Conservation (phyloP, 2,329 filamentous ascomycete genomes). For the Cytospora schulzeri region DNA sequence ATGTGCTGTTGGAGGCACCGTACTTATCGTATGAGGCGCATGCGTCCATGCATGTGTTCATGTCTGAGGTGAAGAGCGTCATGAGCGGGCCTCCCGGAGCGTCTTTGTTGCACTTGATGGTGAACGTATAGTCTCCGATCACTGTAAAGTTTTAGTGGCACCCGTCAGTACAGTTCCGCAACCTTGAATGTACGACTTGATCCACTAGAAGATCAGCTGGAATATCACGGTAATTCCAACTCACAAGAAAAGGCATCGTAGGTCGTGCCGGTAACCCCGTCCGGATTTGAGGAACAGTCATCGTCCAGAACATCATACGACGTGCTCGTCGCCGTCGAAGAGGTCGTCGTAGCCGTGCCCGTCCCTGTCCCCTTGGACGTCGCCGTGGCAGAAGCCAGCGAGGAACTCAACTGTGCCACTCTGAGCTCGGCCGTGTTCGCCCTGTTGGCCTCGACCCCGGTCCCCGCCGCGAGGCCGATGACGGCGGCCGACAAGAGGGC, state of each 20-base stretch:
- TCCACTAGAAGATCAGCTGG: background rate
- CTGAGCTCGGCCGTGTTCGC: slow-evolving; percentile 41
- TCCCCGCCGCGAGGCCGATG: slow-evolving; percentile 48
- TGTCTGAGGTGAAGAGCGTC: slow-evolving; percentile 46
- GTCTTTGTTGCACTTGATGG: slow-evolving; percentile 48
- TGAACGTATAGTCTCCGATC: slow-evolving; percentile 41
- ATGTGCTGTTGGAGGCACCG: slow-evolving; percentile 39
- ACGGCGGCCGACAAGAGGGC: slow-evolving; percentile 44
- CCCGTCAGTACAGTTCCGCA: slow-evolving; percentile 20
- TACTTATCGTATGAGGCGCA: slow-evolving; percentile 45
- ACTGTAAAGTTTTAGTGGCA: slow-evolving; percentile 34
- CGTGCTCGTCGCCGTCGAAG: slow-evolving; percentile 34
- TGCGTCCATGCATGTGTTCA: slow-evolving; percentile 50
- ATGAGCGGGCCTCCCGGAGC: slow-evolving; percentile 41
- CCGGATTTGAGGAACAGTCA: slow-evolving; percentile 42
- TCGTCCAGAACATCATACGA: slow-evolving; percentile 40
- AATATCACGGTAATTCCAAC: slow-evolving; percentile 24
- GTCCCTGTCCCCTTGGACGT: slow-evolving; percentile 24
- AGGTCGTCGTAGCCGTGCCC: slow-evolving; percentile 26
- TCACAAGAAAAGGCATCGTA: slow-evolving; percentile 44
- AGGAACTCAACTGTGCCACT: slow-evolving; percentile 36
- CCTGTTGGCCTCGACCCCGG: slow-evolving; percentile 44
- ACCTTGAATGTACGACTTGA: background rate
- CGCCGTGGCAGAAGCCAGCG: slow-evolving; percentile 29
- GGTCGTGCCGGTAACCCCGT: slow-evolving; percentile 40